Base-by-base conservation (phyloP, 2,329 filamentous ascomycete genomes). In the Calonectria hongkongensis region DNA sequence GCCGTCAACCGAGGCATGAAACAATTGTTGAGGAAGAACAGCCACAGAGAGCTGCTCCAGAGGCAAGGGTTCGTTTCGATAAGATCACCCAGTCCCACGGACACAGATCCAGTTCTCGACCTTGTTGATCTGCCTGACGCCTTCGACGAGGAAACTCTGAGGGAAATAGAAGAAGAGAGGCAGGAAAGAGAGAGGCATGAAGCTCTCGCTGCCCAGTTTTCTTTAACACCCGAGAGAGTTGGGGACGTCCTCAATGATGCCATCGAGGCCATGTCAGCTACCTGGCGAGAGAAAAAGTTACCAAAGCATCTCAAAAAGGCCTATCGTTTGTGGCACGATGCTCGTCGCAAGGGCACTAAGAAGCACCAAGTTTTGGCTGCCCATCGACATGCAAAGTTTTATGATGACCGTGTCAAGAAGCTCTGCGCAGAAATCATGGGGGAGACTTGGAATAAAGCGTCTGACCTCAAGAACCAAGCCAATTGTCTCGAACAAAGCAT, bases 401-500 rank as follows among this genome's bases (percentile, higher is more conserved):
- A 90, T 21, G 83, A 88, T 15, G 72, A 78, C 2, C 91, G 93
- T 12, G 85, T 96, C 36, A 80, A 81, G n/a, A 91, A 88, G 58
- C 82, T 92, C 18, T 87, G 87, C 12, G 78, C 86, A 1, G 87
- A 91, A 25, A 90, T 95, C 41, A 74, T 86, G 27, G 76, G 81
- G 1, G 84, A 88, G 18, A 80, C 86, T 36, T 95, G 92, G 89
- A 81, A 83, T 13, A 89, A 85, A 9, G 84, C 85, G 27, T 78
- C 82, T 1, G 87, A 92, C 16, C 80, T 97, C 16, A 84, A 86
- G 30, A 84, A 83, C 7, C 89, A 91, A 77, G 91, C 92, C 62
- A 83, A 84, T 13, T 88, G 85, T 43, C 84, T 98, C 68, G 92
- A 96, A 72, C 85, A 87, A 5, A 95, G 88, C 4, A 83, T 98